Evolutionary conservation across 805 yeast species (phyloP), one percentile per base, ranked within the genome.

Genomic region (Komagataella kurtzmanii): DNA sequence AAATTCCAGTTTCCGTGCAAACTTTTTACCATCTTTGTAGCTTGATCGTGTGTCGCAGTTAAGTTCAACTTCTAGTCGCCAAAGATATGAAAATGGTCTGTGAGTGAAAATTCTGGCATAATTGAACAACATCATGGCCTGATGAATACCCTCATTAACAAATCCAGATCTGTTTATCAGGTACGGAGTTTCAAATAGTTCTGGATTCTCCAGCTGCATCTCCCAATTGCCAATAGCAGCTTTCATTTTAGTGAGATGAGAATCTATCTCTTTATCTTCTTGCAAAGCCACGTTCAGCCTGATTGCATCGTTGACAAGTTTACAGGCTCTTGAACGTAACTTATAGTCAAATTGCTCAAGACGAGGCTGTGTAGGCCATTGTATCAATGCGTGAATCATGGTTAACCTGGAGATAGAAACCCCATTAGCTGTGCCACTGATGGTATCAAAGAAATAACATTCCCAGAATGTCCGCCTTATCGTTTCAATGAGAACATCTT

Each of bases 81-180:
- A 76, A 3, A 76, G 61, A 57, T 69, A 75, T 7, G 80, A 75
- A 52, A 76, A 68, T 2, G 81, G 81, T 52, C 81, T 60, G 59
- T 76, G 79, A 3, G 76, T 73, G 55, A 76, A 76, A n/a, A 77
- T 74, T 54, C 73, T 74, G 1, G 81, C 79, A 59, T 76, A 76
- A 53, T 72, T 73, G 50, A 72, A 64, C 60, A 77, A 60, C 52
- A 75, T 64, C 7, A 73, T 65, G 1, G 79, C 69, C 56, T 77
- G 80, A 51, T 75, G 79, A 3, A 76, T 73, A 24, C 81, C 81
- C 52, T 77, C 80, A 57, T 77, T 77, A 10, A 76, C 75, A 5
- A 54, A 55, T 1, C 81, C 81, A 54, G 62, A 61, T 14, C 65
- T 57, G 54, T 70, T 67, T 10, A 76, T 66, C 30, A 77, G 59